Evolutionary conservation across 163 green algal genomes (phyloP), one percentile per base, ranked within the genome.

Genomic region (Scenedesmus sp.): DNA sequence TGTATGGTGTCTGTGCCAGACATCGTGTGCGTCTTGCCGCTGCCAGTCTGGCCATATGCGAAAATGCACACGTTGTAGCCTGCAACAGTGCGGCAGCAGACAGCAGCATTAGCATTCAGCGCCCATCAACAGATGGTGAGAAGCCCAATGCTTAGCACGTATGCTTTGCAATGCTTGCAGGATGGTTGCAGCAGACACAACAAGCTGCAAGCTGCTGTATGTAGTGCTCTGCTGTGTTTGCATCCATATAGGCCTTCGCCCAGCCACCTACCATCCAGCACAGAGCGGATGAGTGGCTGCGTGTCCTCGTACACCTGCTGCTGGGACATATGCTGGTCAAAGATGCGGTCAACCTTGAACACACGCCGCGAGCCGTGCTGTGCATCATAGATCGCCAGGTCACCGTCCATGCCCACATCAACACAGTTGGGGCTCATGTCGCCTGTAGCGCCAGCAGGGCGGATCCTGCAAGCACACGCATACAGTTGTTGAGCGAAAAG

Each of bases 61-160:
- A 99, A 99, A 88, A 99, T 99, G 95, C 98, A 99, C 46, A 99
- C 97, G 91, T 99, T 99, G 96, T 97, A 99, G 34, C 97, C 97
- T 98, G 94, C 94, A 95, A 0, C 1, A 66, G 18, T 16, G 16
- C 82, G 70, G 34, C 18, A 34, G 46, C 4, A 56, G 54, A 20
- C 15, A 64, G 12, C 9, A 70, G 16, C 82, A 23, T 73, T 7
- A 26, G 26, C 57, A 76, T 4, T 74, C 7, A 9, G 1, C 66
- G 6, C n/a, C 20, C 6, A 57, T 55, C 16, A 7, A 56, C 10
- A 84, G 6, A 84, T 15, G 3, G 23, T 3, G 9, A 52, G 23
- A 23, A 79, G 66, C 66, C 4, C 66, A 82, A 5, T 23, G 74
- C n/a, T 8, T 52, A 15, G 74, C 12, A 9, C n/a, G 16, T 15